These are phyloP conservation scores for Globisporangium mamillatum DNA, from an alignment of 352 stramenopile genomes.

Conservation along the genomic window DNA sequence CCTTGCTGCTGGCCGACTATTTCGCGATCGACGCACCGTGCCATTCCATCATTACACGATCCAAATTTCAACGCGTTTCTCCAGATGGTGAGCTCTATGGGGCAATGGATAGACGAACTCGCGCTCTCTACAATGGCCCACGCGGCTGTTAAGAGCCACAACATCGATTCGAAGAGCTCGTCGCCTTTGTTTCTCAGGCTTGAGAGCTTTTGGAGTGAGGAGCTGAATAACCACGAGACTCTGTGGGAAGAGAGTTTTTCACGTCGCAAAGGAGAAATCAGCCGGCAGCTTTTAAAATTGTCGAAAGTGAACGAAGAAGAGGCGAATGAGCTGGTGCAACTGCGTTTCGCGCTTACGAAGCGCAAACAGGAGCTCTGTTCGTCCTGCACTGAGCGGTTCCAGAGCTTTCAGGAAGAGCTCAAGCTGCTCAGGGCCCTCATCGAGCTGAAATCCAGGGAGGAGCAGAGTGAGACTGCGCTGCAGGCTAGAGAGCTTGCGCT, in stretches of 20 bases:
- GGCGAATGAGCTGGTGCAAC: conserved; percentile 19
- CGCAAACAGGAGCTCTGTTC: conserved; percentile 13
- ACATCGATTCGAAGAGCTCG: conserved; percentile 24
- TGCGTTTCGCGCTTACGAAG: conserved; percentile 12
- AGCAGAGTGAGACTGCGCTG: neutral
- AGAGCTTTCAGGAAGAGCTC: conserved; percentile 9
- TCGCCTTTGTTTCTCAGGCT: conserved; percentile 19
- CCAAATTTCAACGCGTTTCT: neutral
- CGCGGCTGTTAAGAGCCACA: conserved; percentile 21
- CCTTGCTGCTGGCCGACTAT: conserved; percentile 25
- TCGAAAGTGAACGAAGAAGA: conserved; percentile 39
- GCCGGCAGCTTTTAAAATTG: conserved; percentile 24
- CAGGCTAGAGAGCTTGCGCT: neutral
- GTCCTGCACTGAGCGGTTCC: neutral
- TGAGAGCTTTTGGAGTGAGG: neutral
- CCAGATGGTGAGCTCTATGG: conserved; percentile 5
- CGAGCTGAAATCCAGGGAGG: neutral
- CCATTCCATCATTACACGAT: too few relatives aligned
- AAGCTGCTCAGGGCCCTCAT: conserved; percentile 6
- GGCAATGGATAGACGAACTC: conserved; percentile 26
- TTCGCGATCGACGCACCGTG: conserved; percentile 6
- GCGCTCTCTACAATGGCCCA: conserved; percentile 18
- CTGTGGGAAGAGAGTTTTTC: conserved; percentile 25
- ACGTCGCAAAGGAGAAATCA: conserved; percentile 23
- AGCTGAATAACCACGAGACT: neutral